phyloP scores from a whole-genome alignment of 768 basidiomycete genomes.

The button mushroom (Agaricus bisporus) region DNA sequence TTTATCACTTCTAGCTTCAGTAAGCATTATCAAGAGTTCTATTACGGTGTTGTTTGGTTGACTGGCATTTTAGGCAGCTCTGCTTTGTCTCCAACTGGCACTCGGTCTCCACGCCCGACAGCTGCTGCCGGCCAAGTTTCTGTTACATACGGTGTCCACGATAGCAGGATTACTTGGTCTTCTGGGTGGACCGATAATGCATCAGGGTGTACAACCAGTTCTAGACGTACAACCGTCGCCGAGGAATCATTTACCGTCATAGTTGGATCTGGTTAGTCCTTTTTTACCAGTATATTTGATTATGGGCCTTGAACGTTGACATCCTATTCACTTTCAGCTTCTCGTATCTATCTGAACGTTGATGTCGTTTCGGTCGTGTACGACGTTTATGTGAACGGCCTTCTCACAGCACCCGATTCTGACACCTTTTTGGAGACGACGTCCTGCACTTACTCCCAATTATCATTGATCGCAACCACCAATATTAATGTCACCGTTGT shows the following conservation, averaged over 20 bases:
- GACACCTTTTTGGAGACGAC: not conserved
- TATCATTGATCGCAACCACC: not conserved
- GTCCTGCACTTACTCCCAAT: not conserved
- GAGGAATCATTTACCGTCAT: constrained; percentile 6
- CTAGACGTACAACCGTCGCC: not conserved
- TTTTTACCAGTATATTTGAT: not conserved
- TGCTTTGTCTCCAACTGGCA: not conserved
- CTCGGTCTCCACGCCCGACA: not conserved
- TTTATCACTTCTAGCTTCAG: not conserved
- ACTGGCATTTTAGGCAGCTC: not conserved
- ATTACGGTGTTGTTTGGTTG: not conserved
- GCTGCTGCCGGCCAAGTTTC: not conserved
- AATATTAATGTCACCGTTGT: constrained; percentile 10
- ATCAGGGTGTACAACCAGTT: not conserved
- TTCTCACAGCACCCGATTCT: not conserved
- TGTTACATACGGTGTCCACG: not conserved
- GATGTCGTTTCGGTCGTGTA: not conserved
- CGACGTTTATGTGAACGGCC: constrained; percentile 2
- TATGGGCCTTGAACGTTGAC: not conserved
- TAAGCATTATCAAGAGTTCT: not conserved
- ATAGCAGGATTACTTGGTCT: constrained; percentile 4
- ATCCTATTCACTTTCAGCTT: not conserved
- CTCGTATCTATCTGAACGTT: constrained; percentile 1
- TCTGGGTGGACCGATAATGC: not conserved
- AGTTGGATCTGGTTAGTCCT: not conserved